A percentile compares a stretch with the other conserved stretches of the same genome.
These are phyloP conservation scores for Mycena galericulata DNA, from an alignment of 768 basidiomycete species.

Conservation along the genomic window DNA sequence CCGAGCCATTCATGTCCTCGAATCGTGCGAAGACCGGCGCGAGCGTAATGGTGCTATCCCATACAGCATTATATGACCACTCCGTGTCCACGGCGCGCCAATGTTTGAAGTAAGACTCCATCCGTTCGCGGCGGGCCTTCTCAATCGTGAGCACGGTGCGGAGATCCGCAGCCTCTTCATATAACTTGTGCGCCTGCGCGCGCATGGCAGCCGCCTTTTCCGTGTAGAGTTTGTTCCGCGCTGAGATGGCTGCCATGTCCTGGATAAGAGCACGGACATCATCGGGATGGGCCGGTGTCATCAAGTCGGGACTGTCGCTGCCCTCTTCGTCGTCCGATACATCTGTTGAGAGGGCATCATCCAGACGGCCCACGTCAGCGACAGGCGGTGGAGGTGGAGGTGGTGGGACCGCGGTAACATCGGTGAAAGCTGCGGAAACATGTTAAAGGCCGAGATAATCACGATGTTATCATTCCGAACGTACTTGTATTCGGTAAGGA, in stretches of 20 bases:
- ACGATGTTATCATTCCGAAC: background rate
- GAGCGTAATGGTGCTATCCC: conserved; percentile 11
- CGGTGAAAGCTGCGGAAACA: background rate
- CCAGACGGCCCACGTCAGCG: background rate
- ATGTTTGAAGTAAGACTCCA: conserved; percentile 9
- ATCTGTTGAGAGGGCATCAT: background rate
- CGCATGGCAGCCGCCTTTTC: conserved; percentile 6
- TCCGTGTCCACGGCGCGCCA: conserved; percentile 17
- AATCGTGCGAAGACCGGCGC: conserved; percentile 4
- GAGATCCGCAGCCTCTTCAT: background rate
- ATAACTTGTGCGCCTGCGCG: background rate
- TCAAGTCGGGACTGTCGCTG: background rate
- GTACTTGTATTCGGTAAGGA: too few relatives aligned
- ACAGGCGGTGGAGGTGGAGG: too few relatives aligned
- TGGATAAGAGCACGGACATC: background rate
- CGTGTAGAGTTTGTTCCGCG: conserved; percentile 3
- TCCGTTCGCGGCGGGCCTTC: conserved; percentile 14
- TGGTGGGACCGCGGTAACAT: too few relatives aligned
- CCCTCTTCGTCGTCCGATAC: background rate
- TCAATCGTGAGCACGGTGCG: conserved; percentile 3
- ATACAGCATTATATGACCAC: conserved; percentile 19
- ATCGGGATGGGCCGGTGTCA: conserved; percentile 4
- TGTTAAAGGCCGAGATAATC: background rate
- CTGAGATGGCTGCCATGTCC: conserved; percentile 21
- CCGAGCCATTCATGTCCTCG: background rate